phyloP scores from a whole-genome alignment of 2,329 filamentous ascomycete genomes.

The Cladorrhinum sp. region DNA sequence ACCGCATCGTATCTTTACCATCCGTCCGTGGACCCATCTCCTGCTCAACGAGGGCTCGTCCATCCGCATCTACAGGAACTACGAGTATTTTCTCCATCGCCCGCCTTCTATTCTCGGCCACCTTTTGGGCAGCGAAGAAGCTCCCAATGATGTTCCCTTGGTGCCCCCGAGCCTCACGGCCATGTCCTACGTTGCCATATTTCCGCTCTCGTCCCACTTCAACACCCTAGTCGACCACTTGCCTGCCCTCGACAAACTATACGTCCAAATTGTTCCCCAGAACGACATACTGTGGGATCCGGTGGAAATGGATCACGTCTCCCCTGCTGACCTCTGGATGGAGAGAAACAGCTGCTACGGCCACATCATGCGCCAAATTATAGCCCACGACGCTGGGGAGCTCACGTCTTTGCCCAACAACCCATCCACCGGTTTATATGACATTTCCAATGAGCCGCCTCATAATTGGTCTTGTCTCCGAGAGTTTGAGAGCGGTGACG shows the following conservation, averaged over 20 bases:
- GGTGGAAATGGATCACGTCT: slow-evolving; percentile 39
- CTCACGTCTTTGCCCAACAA: too few relatives aligned
- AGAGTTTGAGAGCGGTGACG: slow-evolving; percentile 50
- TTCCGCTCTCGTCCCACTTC: slow-evolving; percentile 63
- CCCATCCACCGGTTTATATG: not conserved
- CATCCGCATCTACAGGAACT: slow-evolving; percentile 65
- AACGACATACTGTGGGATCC: slow-evolving; percentile 35
- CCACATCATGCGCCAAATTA: slow-evolving; percentile 32
- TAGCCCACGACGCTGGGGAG: too few relatives aligned
- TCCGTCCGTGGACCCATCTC: slow-evolving; percentile 63
- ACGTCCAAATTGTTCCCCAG: slow-evolving; percentile 47
- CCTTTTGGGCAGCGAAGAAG: slow-evolving; percentile 43
- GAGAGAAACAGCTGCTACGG: slow-evolving; percentile 23
- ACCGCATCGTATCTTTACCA: slow-evolving; percentile 45
- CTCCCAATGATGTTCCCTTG: slow-evolving; percentile 35
- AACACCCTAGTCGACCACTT: slow-evolving; percentile 46
- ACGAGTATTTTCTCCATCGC: slow-evolving; percentile 66
- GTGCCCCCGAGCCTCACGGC: slow-evolving; percentile 44
- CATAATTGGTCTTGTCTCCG: slow-evolving; percentile 43
- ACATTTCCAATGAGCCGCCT: not conserved
- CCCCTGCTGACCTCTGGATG: slow-evolving; percentile 43
- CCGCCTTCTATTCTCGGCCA: slow-evolving; percentile 60
- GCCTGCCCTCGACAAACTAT: slow-evolving; percentile 50
- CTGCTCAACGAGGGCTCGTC: slow-evolving; percentile 74
- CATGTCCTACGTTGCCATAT: slow-evolving; percentile 62